Base-by-base conservation (phyloP, 2,329 filamentous ascomycete species). In the Paracoccidioides brasiliensis region DNA sequence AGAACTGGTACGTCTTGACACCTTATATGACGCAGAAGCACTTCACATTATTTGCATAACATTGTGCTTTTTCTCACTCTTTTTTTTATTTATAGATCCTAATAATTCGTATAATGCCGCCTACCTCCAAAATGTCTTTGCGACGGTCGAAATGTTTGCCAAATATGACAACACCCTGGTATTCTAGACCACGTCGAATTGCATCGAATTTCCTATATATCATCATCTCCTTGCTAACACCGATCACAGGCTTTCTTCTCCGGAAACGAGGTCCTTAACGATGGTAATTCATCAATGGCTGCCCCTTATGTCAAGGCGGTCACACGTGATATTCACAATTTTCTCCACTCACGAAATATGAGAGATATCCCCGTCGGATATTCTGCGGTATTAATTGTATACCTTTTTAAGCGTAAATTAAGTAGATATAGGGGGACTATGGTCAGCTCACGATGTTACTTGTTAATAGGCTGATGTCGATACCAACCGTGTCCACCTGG, bases 121-220 rank as follows among this genome's bases (percentile, higher is more conserved):
- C 61, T 95, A 95, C 71, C 80, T 95, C 33, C 89, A 86, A 72
- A 83, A 83, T 71, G 78, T 95, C 69, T 95, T 95, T 68, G 86
- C 90, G 56, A 95, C 89, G 55, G 83, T 95, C 59, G 88, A 95
- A 69, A 83, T 81, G 66, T 95, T 95, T 66, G 76, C 80, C 65
- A 80, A 85, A 67, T 95, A 95, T 73, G 74, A 79, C 76, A 95
- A 96, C 79, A 91, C 87, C 0, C 78, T 95, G 56, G 59, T 60
- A 49, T 46, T 43, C 14, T 53, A 30, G 42, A 9, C 6, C 8
- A 3, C 10, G 5, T 10, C 41, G 30, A 56, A 6, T 50, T 40
- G 38, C 14, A 52, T 14, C 9, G n/a, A 12, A n/a, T 38, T 3
- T n/a, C 9, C 3, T 5, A 41, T 45, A 4, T 22, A 44, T 22